Conservation (phyloP, 1,284 basidiomycete genomes). For the Pulveroboletus sp. region DNA sequence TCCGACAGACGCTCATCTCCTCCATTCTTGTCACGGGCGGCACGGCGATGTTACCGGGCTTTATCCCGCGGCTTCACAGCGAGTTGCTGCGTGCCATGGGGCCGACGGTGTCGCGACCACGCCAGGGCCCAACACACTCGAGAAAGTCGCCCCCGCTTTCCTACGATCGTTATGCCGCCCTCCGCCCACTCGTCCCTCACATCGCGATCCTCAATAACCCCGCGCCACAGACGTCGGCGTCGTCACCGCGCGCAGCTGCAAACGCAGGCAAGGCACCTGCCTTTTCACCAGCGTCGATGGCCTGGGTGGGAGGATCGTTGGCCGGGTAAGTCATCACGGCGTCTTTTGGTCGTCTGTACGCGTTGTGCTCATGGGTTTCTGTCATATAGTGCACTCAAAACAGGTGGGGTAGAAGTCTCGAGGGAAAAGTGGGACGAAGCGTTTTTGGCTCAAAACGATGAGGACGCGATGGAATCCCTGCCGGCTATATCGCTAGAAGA, state of each 20-base stretch:
- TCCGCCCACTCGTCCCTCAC: constrained; percentile 69
- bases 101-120: constrained; percentile 35
- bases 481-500: constrained; percentile 40
- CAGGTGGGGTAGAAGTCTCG: constrained; percentile 76
- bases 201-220: constrained; percentile 87
- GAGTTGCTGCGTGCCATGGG: constrained; percentile 70
- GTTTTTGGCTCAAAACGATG: constrained; percentile 45
- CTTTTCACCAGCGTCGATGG: constrained; percentile 75
- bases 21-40: constrained; percentile 88
- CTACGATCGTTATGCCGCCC: constrained; percentile 70
- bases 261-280: constrained; percentile 83
- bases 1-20: constrained; percentile 78
- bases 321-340: constrained; percentile 67
- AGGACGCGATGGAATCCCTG: constrained; percentile 43
- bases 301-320: constrained; percentile 93
- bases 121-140: constrained; percentile 39
- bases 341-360: background rate
- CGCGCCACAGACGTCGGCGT: constrained; percentile 44
- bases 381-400: constrained; percentile 70
- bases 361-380: background rate
- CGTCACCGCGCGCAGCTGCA: constrained; percentile 44
- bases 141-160: constrained; percentile 47
- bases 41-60: constrained; percentile 88
- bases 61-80: constrained; percentile 81
- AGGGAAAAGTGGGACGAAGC: constrained; percentile 85